Base-by-base conservation (phyloP, 331 rosid genomes). In the Ulmus americana region DNA sequence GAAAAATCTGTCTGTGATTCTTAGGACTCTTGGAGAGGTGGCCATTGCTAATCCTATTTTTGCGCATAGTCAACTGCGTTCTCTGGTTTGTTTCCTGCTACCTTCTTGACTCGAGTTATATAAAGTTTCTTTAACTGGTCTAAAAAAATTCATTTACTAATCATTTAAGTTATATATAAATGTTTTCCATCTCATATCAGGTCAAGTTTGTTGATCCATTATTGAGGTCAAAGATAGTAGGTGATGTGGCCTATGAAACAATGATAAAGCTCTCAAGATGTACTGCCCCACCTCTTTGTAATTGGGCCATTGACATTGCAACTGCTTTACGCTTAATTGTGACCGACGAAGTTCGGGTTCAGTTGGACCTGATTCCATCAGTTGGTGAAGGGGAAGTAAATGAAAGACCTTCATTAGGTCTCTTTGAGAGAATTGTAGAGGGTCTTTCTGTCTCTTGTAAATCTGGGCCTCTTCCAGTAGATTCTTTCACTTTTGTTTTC, bases 401-500 rank as follows among this genome's bases (percentile, higher is more conserved):
- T 43, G 84, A 71, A 72, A 83, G 55, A 55, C 80, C 88, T 40
- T 72, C 70, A 60, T 16, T 56, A 38, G 79, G 95, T 65, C 88
- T 92, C 54, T 88, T 92, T 71, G 95, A 89, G 61, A 85, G 95
- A 64, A 79, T 89, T 51, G 67, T 85, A 39, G 76, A 77, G 69
- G 98, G 95, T 68, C 75, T 94, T 53, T 85, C 98, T 61, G 67
- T 67, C 51, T 85, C 98, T 55, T 94, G 97, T 78, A 89, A 82
- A 87, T 85, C 78, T 3, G 98, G 98, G 59, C 85, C 98, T 50
- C 91, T 94, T 70, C 95, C 98, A 66, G 89, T 94, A 11, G 98
- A 94, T 83, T 85, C 98, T n/a, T 94, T 94, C 73, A 80, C 95
- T 39, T 90, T 87, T 74, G 83, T 89, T 28, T 94, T 94, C 83